Evolutionary conservation across 768 basidiomycete species (phyloP).

Genomic region (Lentinula lateritia): DNA sequence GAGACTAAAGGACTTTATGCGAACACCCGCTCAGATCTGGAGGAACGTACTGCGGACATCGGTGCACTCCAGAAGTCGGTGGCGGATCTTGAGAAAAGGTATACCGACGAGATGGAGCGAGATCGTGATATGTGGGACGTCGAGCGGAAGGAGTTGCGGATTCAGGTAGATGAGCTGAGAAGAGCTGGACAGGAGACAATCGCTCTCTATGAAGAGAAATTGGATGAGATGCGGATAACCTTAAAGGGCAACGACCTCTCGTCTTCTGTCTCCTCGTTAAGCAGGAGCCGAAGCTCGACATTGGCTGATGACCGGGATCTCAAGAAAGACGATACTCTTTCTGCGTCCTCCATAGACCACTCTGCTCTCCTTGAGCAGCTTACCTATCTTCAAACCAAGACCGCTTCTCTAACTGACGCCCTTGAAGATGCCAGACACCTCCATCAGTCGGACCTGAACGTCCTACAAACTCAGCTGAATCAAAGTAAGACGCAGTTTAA

Average conservation of each 20-base stretch:
- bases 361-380: conserved; percentile 88
- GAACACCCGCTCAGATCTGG: conserved; percentile 26
- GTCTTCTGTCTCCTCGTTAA: conserved; percentile 10
- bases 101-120: conserved; percentile 38
- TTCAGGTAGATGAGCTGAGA: conserved; percentile 79
- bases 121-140: conserved; percentile 23
- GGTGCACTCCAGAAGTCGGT: conserved; percentile 40
- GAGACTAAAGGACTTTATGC: conserved; percentile 24
- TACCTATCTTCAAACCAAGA: conserved; percentile 77
- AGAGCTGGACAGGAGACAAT: conserved; percentile 96
- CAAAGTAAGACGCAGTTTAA: conserved; percentile 74
- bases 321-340: conserved; percentile 15
- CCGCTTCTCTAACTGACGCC: conserved; percentile 73
- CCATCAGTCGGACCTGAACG: conserved; percentile 69
- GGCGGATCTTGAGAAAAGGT: conserved; percentile 39
- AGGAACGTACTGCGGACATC: conserved; percentile 59
- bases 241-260: conserved; percentile 24
- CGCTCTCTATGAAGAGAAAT: conserved; percentile 86
- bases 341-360: conserved; percentile 88
- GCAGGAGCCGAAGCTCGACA: background rate
- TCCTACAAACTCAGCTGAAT: conserved; percentile 55
- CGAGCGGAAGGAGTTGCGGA: conserved; percentile 63
- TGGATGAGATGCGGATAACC: conserved; percentile 69
- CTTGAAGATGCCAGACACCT: conserved; percentile 71
- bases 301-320: conserved; percentile 2